phyloP scores from a whole-genome alignment of 768 basidiomycete genomes.

The Suillus spraguei region DNA sequence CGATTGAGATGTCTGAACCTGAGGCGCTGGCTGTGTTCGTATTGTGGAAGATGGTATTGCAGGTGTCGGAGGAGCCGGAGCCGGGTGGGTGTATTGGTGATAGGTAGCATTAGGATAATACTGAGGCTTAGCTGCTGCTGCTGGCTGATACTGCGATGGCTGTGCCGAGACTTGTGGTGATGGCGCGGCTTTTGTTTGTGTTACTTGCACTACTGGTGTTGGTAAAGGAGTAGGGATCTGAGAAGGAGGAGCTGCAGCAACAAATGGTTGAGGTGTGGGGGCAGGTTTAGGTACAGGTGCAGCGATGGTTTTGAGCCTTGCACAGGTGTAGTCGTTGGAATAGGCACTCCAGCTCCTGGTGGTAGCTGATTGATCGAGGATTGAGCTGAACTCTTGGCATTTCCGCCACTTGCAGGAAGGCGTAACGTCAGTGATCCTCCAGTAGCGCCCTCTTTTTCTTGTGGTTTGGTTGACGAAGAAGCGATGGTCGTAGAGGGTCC shows the following conservation, averaged over 20 bases:
- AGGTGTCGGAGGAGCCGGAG: slow-evolving; percentile 22
- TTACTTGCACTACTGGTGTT: slow-evolving; percentile 14
- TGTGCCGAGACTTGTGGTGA: slow-evolving; percentile 37
- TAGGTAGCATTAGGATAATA: slow-evolving; percentile 60
- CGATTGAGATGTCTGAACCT: slow-evolving; percentile 29
- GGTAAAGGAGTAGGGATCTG: slow-evolving; percentile 24
- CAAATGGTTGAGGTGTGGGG: slow-evolving; percentile 26
- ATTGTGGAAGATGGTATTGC: slow-evolving; percentile 16
- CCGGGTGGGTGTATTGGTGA: slow-evolving; percentile 33
- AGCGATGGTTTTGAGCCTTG: slow-evolving; percentile 25
- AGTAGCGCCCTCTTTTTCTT: slow-evolving; percentile 16
- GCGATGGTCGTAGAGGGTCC: slow-evolving; percentile 10
- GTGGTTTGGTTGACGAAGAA: slow-evolving; percentile 15
- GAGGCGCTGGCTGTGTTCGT: slow-evolving; percentile 6
- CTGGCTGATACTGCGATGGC: slow-evolving; percentile 36
- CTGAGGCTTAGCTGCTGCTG: slow-evolving; percentile 24
- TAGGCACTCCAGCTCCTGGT: slow-evolving; percentile 13
- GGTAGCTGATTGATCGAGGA: slow-evolving; percentile 24
- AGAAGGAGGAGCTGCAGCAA: slow-evolving; percentile 21
- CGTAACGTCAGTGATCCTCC: slow-evolving; percentile 24
- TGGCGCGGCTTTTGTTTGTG: slow-evolving; percentile 18
- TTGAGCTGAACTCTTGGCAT: slow-evolving; percentile 27
- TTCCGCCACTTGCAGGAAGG: slow-evolving; percentile 22
- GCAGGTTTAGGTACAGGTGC: slow-evolving; percentile 21
- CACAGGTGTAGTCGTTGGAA: slow-evolving; percentile 19